These are phyloP conservation scores for Coelastrella sp. DNA, from an alignment of 139 green algal genomes.

Conservation along the genomic window DNA sequence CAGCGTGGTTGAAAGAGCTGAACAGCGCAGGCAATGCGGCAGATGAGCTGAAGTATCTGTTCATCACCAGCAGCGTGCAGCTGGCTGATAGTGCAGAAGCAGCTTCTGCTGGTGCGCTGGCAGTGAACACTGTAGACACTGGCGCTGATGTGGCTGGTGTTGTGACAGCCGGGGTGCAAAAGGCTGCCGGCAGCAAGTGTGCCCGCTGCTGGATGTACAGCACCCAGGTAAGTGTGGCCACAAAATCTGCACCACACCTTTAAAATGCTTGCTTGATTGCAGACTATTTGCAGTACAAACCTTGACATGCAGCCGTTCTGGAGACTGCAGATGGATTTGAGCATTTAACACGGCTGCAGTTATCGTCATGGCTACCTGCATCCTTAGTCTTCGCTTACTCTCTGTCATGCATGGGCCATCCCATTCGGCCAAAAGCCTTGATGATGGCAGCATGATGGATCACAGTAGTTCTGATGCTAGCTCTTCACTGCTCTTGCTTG, in stretches of 20 bases:
- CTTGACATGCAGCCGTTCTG: too few relatives aligned
- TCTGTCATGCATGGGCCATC: too few relatives aligned
- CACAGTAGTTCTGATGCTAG: neutral
- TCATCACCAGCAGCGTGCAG: slow-evolving; percentile 80
- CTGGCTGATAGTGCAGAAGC: slow-evolving; percentile 16
- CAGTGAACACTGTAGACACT: slow-evolving; percentile 10
- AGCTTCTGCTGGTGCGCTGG: slow-evolving; percentile 22
- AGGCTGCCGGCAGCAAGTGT: slow-evolving; percentile 90
- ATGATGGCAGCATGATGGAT: neutral
- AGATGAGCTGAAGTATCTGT: slow-evolving; percentile 87
- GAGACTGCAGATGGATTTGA: neutral
- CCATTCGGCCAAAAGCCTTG: too few relatives aligned
- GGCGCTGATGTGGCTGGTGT: slow-evolving; percentile 56
- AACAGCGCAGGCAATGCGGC: slow-evolving; percentile 70
- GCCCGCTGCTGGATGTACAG: slow-evolving; percentile 98
- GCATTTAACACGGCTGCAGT: neutral
- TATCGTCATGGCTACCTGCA: too few relatives aligned
- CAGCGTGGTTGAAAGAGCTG: slow-evolving; percentile 65
- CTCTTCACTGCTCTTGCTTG: neutral
- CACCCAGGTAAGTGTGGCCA: slow-evolving; percentile 50
- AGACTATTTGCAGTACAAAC: too few relatives aligned
- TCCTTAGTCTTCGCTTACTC: too few relatives aligned
- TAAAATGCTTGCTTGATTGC: neutral
- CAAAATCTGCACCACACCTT: neutral
- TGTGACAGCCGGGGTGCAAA: slow-evolving; percentile 84